Base-by-base conservation (phyloP, 306 rosid genomes). In the Cicer yamashitae region DNA sequence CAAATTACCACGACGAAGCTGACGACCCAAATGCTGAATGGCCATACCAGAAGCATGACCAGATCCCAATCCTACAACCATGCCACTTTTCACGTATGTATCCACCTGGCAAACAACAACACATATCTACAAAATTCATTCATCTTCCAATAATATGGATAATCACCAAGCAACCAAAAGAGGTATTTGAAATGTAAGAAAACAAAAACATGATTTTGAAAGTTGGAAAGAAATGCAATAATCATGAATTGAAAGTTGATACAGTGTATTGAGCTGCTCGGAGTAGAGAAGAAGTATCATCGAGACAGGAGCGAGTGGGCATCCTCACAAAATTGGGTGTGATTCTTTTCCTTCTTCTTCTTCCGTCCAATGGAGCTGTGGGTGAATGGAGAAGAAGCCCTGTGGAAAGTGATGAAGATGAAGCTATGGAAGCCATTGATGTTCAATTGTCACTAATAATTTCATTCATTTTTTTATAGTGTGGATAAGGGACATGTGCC, bases 31-130 rank as follows among this genome's bases (percentile, higher is more conserved):
- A 85, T 93, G 91, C 85, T 88, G 90, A 74, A 93, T 88, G 58
- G 96, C 97, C 91, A 93, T 82, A 41, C 81, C 89, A 77, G 92
- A 91, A 79, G 93, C 93, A 80, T 84, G 89, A 59, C 97, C 97
- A 64, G 89, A 91, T 8, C 96, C 98, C 82, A 93, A 82, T 50
- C 97, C 98, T 76, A 91, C 80, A 77, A 89, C 86, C 97, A 91
- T 93, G 53, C 97, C 97, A 77, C 86, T 88, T 83, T 84, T 82
- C 53, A 91, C 79, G n/a, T 91, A 85, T 39, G 89, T 69, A 81
- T 93, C 88, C 88, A 91, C 96, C 96, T 90, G 77, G 52, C 68
- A 88, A 85, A 34, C 79, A 83, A 63, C 34, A 80, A 45, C 53
- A 61, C 57, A 76, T 13, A 7, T 15, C 73, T 46, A 73, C 52